Percentiles rank a stretch among this genome's conserved stretches.
Evolutionary conservation across 1,284 basidiomycete species (phyloP).

Genomic region (Sanghuangporus sanghuang): DNA sequence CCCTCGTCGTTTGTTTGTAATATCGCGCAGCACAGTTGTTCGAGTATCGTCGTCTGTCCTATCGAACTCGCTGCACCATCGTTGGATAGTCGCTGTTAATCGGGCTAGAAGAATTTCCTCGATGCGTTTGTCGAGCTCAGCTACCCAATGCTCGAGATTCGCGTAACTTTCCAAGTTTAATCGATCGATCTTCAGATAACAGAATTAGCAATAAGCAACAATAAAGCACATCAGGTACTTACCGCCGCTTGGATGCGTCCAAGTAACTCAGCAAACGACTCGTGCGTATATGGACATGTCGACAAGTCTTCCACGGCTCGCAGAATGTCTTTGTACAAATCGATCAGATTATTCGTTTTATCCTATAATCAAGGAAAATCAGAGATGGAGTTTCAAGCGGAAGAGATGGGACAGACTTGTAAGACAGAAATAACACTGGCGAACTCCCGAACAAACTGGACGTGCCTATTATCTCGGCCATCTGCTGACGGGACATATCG

Average conservation of each 20-base stretch:
- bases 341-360: constrained; percentile 91
- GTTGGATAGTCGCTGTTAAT: constrained; percentile 73
- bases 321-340: constrained; percentile 83
- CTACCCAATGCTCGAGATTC: constrained; percentile 96
- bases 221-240: constrained; percentile 26
- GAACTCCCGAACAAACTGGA: constrained; percentile 92
- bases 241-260: constrained; percentile 84
- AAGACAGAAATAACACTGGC: constrained; percentile 87
- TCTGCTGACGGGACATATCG: constrained; percentile 69
- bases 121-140: constrained; percentile 83
- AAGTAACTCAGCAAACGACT: constrained; percentile 78
- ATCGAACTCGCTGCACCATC: constrained; percentile 88
- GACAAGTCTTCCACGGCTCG: constrained; percentile 82
- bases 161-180: constrained; percentile 96
- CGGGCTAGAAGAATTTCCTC: constrained; percentile 80
- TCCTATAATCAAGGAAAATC: constrained; percentile 79
- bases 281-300: constrained; percentile 79
- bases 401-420: constrained; percentile 46
- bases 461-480: constrained; percentile 82
- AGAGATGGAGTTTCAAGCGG: constrained; percentile 72
- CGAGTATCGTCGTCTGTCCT: constrained; percentile 61
- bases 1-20: constrained; percentile 53
- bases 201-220: background rate
- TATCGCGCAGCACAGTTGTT: constrained; percentile 47
- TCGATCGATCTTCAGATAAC: constrained; percentile 68